Evolutionary conservation across 2,329 filamentous ascomycete species (phyloP).

Genomic region (Diaporthe amygdali): DNA sequence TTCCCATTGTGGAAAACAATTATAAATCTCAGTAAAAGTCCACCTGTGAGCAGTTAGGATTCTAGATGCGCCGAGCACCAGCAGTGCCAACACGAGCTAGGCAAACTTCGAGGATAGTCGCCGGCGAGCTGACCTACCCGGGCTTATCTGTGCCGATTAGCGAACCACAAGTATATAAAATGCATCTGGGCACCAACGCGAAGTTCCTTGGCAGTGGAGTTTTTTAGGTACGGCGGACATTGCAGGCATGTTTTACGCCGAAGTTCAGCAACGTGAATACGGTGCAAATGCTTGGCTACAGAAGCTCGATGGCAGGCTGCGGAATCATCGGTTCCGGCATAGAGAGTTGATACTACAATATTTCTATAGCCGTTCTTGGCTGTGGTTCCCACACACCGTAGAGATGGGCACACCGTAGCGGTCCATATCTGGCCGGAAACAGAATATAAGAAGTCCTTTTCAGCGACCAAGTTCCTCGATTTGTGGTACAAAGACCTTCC

Average conservation of each 20-base stretch:
- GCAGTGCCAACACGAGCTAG: slow-evolving; percentile 6
- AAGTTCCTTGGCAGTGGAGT: not conserved
- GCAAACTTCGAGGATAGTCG: not conserved
- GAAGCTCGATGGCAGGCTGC: not conserved
- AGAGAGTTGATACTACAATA: slow-evolving; percentile 4
- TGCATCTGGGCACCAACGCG: not conserved
- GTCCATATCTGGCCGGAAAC: not conserved
- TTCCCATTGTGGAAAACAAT: not conserved
- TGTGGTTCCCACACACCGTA: not conserved
- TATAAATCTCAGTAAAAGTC: not conserved
- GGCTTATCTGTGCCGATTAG: not conserved
- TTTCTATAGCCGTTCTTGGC: not conserved
- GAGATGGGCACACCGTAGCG: not conserved
- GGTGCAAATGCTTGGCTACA: not conserved
- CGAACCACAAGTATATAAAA: not conserved
- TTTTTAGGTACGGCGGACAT: not conserved
- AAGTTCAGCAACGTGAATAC: not conserved
- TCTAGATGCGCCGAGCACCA: not conserved
- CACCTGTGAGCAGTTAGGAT: not conserved
- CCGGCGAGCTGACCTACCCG: not conserved
- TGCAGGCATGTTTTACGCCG: slow-evolving; percentile 6
- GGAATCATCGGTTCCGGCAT: slow-evolving; percentile 10
- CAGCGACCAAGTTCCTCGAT: not conserved
- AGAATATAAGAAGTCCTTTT: not conserved
- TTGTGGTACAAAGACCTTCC: not conserved